phyloP scores from a whole-genome alignment of 305 asterid genomes.

The Fraxinus floribunda region DNA sequence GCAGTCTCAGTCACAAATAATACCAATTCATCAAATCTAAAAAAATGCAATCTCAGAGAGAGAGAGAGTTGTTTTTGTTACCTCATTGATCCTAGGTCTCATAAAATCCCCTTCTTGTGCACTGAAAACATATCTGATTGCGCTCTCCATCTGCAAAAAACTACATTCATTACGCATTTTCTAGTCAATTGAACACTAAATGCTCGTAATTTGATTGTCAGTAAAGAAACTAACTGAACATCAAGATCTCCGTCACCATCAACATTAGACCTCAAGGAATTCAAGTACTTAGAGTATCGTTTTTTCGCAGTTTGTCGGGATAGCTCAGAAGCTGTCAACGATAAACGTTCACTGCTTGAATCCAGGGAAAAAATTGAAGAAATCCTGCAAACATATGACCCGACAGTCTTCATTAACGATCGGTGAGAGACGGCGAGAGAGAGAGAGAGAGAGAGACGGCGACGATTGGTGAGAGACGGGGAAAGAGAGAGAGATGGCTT shows the following conservation, averaged over 20 bases:
- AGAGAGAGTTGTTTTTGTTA: constrained; percentile 8
- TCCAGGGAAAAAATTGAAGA: constrained; percentile 81
- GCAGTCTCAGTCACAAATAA: no score
- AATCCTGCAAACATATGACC: constrained; percentile 48
- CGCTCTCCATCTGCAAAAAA: constrained; percentile 69
- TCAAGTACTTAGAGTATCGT: constrained; percentile 59
- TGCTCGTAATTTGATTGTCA: neutral
- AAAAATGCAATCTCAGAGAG: no score
- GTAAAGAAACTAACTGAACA: constrained; percentile 47
- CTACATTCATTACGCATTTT: neutral
- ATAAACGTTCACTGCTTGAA: constrained; percentile 54
- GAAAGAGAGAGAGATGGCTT: no score
- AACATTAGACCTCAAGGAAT: constrained; percentile 42
- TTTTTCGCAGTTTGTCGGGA: constrained; percentile 33
- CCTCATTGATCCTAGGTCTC: constrained; percentile 87
- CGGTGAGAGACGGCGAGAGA: no score
- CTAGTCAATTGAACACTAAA: neutral
- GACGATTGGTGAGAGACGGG: neutral
- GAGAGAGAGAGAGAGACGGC: no score
- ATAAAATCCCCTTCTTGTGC: constrained; percentile 76
- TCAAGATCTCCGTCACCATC: constrained; percentile 53
- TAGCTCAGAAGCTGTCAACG: constrained; percentile 48
- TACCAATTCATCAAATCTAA: constrained; percentile 11
- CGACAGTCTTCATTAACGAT: neutral
- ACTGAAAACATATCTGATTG: constrained; percentile 53